Evolutionary conservation across 306 rosid species (phyloP), one percentile per base, ranked within the genome.

Genomic region (Ceratonia siliqua): DNA sequence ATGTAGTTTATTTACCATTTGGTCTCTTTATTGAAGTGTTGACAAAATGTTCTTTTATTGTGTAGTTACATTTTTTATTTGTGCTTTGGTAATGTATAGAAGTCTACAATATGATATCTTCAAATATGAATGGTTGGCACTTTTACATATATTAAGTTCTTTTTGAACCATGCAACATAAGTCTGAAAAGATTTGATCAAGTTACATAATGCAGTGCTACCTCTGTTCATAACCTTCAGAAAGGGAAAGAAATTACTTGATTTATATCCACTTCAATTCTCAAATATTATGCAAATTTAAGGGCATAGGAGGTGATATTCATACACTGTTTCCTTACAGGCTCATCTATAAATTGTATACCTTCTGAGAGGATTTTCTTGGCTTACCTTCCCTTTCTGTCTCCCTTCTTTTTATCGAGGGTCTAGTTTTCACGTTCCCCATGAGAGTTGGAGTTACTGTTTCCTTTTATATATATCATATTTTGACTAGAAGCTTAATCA

Each of bases 401-500:
- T 21, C 24, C 24, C 28, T 38, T 56, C 33, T 38, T n/a, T n/a
- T n/a, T 71, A 8, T 71, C 35, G 32, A 30, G 43, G 17, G 50
- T 52, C 22, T 65, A 24, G 17, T 71, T 71, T 70, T 28, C 12
- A 68, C 52, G 67, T 42, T 55, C 43, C 5, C 11, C n/a, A 18
- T 27, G 58, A 57, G 56, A 25, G 52, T 41, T 42, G 58, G 66
- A 33, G 66, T 57, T 18, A 38, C 28, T 49, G 73, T 57, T 70
- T 52, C 36, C 14, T 38, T 21, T 35, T 28, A n/a, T 54, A 15
- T 15, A 42, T 54, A 67, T 10, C 67, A 22, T 59, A 21, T 33
- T 74, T 74, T 10, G 28, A 81, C 57, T 46, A n/a, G 72, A 82
- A 56, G 68, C 11, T 49, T 76, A 73, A 57, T 62, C 36, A 42